Base-by-base conservation (phyloP, 768 basidiomycete species). In the Pleurotus giganteus region DNA sequence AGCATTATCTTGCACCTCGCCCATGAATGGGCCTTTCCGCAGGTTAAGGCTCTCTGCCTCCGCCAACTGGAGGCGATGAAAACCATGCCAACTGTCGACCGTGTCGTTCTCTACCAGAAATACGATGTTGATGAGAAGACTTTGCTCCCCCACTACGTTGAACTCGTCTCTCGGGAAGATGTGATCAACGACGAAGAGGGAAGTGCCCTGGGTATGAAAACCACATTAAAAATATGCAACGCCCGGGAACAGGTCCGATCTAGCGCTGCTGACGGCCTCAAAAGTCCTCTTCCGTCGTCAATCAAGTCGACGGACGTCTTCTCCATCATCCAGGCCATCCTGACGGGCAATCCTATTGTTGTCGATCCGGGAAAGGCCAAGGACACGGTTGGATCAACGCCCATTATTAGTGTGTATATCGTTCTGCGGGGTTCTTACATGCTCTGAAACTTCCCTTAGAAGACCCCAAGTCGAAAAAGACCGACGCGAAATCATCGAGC, bases 1-100 rank as follows among this genome's bases (percentile, higher is more conserved):
- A 65, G 68, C 0, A 68, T 66, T 0, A 80, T 90, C 41, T 66
- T 89, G 0, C 65, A 61, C 1, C 79, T 89, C 0, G 72, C 86
- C 0, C 69, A 79, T 15, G 62, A 69, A 3, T 90, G 85, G 86
- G 36, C 59, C 0, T 88, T 89, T 56, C 58, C 57, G 0, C 76
- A 82, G 41, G 76, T 86, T 5, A 76, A 71, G 32, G 61, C 56
- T 45, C 81, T 73, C 0, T 83, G 84, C 0, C 67, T 85, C 0
- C 78, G 81, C 0, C 80, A 87, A 51, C 71, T 88, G 0, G 79
- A 83, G 53, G 71, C 68, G 53, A 61, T 65, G 29, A 45, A 61
- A 19, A 72, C n/a, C n/a, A n/a, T 86, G 34, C 65, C 70, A 0
- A 73, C 77, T 1, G 72, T 86, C 0, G 75, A 82, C 2, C 82